A percentile compares a stretch with the other conserved stretches of the same genome.
These are phyloP conservation scores for Cryptosporidium sp. DNA, from an alignment of 169 alveolate species.

Conservation along the genomic window DNA sequence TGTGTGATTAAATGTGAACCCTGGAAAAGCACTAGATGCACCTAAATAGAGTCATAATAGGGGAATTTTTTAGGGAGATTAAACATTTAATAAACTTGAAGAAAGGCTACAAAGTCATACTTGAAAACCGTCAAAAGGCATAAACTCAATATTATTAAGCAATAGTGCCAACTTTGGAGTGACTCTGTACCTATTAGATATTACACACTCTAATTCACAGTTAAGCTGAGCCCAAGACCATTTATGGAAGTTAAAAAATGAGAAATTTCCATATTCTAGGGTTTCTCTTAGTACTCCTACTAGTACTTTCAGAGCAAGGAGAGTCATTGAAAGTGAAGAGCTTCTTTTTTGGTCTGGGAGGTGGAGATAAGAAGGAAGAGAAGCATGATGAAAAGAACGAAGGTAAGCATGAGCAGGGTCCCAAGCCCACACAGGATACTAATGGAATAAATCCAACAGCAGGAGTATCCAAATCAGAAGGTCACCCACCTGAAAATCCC, in stretches of 20 bases:
- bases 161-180: not conserved
- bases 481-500: not conserved
- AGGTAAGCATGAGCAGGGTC: not conserved
- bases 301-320: not conserved
- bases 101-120: not conserved
- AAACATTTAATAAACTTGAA: not conserved
- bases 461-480: constrained; percentile 23
- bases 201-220: not conserved
- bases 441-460: constrained; percentile 30
- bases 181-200: not conserved
- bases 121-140: too few relatives aligned
- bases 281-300: constrained; percentile 5
- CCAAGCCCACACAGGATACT: constrained; percentile 24
- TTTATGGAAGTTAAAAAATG: constrained; percentile 29
- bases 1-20: constrained; percentile 31
- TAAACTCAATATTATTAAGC: not conserved
- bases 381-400: not conserved
- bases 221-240: not conserved
- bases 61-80: not conserved
- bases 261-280: constrained; percentile 28
- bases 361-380: constrained; percentile 27
- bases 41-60: not conserved
- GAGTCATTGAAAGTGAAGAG: constrained; percentile 32
- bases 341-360: constrained; percentile 61
- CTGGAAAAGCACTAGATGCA: not conserved